Evolutionary conservation across 2,329 filamentous ascomycete species (phyloP).

Genomic region (Fusarium sp.): DNA sequence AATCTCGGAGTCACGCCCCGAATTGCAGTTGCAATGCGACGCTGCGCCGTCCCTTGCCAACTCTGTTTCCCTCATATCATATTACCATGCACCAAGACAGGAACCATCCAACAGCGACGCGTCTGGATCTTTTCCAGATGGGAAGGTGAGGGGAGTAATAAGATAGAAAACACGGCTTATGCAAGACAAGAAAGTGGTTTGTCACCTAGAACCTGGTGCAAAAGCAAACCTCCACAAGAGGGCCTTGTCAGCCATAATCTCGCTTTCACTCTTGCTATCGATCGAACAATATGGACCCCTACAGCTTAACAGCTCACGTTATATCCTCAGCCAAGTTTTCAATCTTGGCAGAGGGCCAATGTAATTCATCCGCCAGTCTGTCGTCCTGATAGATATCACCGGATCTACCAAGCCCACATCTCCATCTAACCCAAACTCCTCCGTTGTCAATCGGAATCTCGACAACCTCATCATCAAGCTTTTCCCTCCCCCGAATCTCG

Average conservation of each 20-base stretch:
- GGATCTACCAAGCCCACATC: neutral
- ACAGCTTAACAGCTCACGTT: neutral
- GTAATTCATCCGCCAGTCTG: too few relatives aligned
- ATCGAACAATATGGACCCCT: neutral
- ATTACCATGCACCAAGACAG: neutral
- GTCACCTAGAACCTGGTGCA: neutral
- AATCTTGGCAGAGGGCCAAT: neutral
- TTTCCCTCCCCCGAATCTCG: neutral
- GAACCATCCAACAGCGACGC: neutral
- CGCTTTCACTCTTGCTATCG: neutral
- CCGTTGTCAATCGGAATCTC: constrained; percentile 7
- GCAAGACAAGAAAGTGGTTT: constrained; percentile 1
- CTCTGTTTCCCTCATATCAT: constrained; percentile 1
- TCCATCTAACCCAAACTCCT: constrained; percentile 1
- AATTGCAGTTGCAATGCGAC: constrained; percentile 32
- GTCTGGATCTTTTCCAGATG: constrained; percentile 4
- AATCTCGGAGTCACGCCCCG: constrained; percentile 38
- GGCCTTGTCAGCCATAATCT: constrained; percentile 8
- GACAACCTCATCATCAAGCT: neutral
- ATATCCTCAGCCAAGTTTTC: constrained; percentile 1
- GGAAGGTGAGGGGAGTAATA: neutral
- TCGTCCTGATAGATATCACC: too few relatives aligned
- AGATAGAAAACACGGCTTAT: neutral
- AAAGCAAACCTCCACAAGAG: constrained; percentile 1
- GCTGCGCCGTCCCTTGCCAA: constrained; percentile 12